Base-by-base conservation (phyloP, 2,329 filamentous ascomycete species). In the Trichoderma hamatum region DNA sequence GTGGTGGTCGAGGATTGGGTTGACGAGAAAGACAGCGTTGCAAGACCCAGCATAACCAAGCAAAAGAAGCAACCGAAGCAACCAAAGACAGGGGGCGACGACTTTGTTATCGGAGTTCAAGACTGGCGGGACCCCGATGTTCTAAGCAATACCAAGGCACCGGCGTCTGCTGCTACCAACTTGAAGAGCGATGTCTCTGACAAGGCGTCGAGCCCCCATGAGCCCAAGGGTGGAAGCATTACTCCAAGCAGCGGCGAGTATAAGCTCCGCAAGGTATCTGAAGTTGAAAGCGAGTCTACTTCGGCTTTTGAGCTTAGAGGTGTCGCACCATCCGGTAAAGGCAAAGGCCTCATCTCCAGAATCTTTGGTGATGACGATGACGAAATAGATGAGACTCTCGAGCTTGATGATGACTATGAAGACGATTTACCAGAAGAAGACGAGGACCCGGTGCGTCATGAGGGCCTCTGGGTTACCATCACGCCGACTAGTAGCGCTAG, bases 391-490 rank as follows among this genome's bases (percentile, higher is more conserved):
- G 76, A 79, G 30, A 71, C 71, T 21, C 46, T 77, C n/a, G 72
- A 72, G 28, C 69, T 70, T n/a, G 72, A 73, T 28, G 73, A 73
- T 1, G 70, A 73, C 32, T 64, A 71, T 32, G 26, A 59, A 7
- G 70, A 76, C 9, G 71, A 74, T 3, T 39, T 70, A 16, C 68
- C 73, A 5, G 69, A 70, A 7, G 28, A 52, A 16, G 70, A 74
- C 24, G 68, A 74, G 52, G 73, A 78, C 11, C 51, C 71, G 10
- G 66, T 73, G 6, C 79, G 71, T 19, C 81, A 84, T 46, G 90
- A 96, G 74, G 95, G 94, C 2, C 86, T 99, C 5, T 98, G 94
- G 94, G 93, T 99, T n/a, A 97, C 96, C 9, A 88, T 99, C 67
- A 96, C 93, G 0, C 96, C 94, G 1, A 94, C 94, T 0, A 95